Conservation (phyloP, 257 asterid genomes). For the Thymus quinquecostatus region DNA sequence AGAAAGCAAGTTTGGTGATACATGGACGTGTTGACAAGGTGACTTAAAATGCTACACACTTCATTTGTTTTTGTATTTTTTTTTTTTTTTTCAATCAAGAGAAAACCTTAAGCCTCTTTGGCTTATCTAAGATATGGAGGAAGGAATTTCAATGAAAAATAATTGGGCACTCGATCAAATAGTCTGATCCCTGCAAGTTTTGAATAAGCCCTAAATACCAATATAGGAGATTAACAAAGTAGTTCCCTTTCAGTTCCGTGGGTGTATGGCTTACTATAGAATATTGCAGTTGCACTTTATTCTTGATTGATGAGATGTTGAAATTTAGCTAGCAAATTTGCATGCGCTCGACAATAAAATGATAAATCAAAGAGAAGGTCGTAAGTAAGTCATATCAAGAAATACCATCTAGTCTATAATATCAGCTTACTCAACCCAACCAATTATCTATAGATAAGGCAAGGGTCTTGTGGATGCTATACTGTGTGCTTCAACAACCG, state of each 20-base stretch:
- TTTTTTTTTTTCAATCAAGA: constrained; percentile 13
- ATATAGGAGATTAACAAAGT: constrained; percentile 14
- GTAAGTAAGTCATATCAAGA: not conserved
- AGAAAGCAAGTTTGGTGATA: constrained; percentile 87
- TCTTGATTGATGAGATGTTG: not conserved
- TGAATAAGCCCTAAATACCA: constrained; percentile 17
- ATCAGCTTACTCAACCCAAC: not conserved
- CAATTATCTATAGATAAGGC: not conserved
- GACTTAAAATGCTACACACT: constrained; percentile 22
- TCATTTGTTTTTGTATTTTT: constrained; percentile 4
- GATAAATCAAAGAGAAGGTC: not conserved
- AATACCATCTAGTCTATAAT: not conserved
- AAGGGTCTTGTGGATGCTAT: constrained; percentile 3
- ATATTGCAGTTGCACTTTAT: not conserved
- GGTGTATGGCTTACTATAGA: not conserved
- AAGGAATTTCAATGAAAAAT: constrained; percentile 13
- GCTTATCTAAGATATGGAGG: constrained; percentile 7
- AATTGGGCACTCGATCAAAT: constrained; percentile 17
- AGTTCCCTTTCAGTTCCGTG: not conserved
- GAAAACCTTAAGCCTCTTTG: constrained; percentile 19
- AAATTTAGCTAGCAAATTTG: not conserved
- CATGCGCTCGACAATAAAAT: not conserved
- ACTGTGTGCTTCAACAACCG: not conserved
- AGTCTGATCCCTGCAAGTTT: constrained; percentile 15
- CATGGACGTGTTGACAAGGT: constrained; percentile 94